These are phyloP conservation scores for Talaromyces islandicus DNA, from an alignment of 2,329 filamentous ascomycete species.

Conservation along the genomic window DNA sequence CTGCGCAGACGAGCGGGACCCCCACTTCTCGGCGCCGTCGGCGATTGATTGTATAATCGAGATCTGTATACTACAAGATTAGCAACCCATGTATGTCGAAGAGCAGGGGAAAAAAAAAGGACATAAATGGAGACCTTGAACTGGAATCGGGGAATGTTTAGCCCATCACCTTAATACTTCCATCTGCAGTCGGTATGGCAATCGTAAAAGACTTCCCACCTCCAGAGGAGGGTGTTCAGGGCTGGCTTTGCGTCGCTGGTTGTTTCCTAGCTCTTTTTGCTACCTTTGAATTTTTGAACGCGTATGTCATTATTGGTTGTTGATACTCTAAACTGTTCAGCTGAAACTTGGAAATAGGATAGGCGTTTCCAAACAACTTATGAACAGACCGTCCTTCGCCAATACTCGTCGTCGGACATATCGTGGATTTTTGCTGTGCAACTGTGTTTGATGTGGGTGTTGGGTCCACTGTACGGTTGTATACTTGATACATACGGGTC, in stretches of 20 bases:
- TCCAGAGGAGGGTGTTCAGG: slow-evolving; percentile 28
- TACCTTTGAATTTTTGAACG: slow-evolving; percentile 22
- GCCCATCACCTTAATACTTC: background rate
- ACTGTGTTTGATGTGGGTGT: slow-evolving; percentile 39
- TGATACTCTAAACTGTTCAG: background rate
- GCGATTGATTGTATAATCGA: no score
- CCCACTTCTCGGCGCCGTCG: no score
- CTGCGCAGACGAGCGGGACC: no score
- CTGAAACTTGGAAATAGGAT: slow-evolving; percentile 15
- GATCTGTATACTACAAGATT: no score
- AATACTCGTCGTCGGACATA: slow-evolving; percentile 29
- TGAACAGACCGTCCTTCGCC: slow-evolving; percentile 13
- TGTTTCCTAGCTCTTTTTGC: slow-evolving; percentile 23
- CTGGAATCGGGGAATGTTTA: background rate
- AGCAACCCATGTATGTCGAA: no score
- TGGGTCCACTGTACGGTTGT: slow-evolving; percentile 38
- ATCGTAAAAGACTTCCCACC: slow-evolving; percentile 25
- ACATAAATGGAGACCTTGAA: no score
- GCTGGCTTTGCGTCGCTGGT: slow-evolving; percentile 28
- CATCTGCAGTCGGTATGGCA: background rate
- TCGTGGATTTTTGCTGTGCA: slow-evolving; percentile 38
- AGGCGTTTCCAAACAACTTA: slow-evolving; percentile 23
- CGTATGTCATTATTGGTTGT: slow-evolving; percentile 3
- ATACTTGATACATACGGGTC: slow-evolving; percentile 41
- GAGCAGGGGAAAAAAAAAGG: no score